Base-by-base conservation (phyloP, 495 filamentous ascomycete species). In the Pyrenula aspistea region DNA sequence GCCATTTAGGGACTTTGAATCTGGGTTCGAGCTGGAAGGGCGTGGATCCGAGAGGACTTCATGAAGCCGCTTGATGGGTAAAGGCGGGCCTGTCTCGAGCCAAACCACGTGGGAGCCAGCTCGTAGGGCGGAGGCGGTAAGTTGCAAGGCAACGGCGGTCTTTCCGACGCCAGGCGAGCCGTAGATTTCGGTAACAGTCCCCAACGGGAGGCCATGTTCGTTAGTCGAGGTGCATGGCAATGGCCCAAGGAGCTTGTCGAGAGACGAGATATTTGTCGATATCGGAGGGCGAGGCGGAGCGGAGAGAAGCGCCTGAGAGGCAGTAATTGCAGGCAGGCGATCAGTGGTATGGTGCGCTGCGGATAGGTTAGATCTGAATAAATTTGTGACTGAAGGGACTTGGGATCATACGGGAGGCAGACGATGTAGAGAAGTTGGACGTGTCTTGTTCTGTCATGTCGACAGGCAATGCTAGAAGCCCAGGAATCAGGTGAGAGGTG, bases 161-260 rank as follows among this genome's bases (percentile, higher is more conserved):
- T 97, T 97, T 12, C 93, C 93, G 15, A 79, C 80, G 0, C 92
- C 92, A 10, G 89, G 88, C 15, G 93, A 91, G 0, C 93, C 93
- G 72, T 85, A 95, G 25, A 96, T 71, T 67, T 98, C 93, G 3
- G 84, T 85, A n/a, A 95, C 76, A 65, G 89, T 86, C 22, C 89
- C 90, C 36, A 83, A 81, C 55, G 79, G 73, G 23, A 96, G 68
- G 2, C 87, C 91, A 50, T 73, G 76, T 19, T 52, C 31, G 21
- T 55, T 36, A 8, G 25, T 54, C 2, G 1, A 0, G 2, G 55
- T 51, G 20, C 23, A 20, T 10, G 54, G 36, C 24, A 53, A 49
- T 24, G 55, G 55, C 24, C 59, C 62, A 12, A 89, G 63, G 15
- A 69, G 70, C 55, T 67, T 64, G 67, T 91, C 85, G 20, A 96